Evolutionary conservation across 23 red algal species (phyloP).

Genomic region (Gracilaria caudata): DNA sequence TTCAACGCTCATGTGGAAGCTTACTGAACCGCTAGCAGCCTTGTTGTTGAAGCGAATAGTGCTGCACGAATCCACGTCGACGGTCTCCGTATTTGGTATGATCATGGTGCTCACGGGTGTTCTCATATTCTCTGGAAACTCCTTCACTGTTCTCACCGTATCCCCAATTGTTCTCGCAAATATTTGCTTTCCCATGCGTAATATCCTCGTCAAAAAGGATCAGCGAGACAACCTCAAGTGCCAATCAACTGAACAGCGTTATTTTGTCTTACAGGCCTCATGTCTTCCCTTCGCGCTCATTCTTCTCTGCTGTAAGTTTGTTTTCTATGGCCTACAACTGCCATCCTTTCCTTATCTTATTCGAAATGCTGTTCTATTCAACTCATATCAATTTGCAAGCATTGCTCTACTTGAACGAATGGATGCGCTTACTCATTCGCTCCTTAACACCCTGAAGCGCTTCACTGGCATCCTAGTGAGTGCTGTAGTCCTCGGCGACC

Average conservation of each 20-base stretch:
- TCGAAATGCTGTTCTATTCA: constrained; percentile 35
- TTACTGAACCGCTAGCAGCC: constrained; percentile 34
- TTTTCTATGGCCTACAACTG: constrained; percentile 14
- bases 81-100: constrained; percentile 14
- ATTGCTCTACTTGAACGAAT: constrained; percentile 20
- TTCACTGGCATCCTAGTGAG: constrained; percentile 30
- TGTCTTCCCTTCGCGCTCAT: constrained; percentile 16
- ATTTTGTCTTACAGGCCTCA: not conserved
- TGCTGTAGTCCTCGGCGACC: not conserved
- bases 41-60: constrained; percentile 8
- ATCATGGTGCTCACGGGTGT: constrained; percentile 8
- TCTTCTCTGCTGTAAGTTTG: not conserved
- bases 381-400: constrained; percentile 31
- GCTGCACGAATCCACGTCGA: constrained; percentile 8
- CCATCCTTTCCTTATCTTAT: constrained; percentile 1
- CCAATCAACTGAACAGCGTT: not conserved
- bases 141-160: constrained; percentile 23
- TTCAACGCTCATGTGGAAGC: constrained; percentile 36
- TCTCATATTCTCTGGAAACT: constrained; percentile 23
- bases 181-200: constrained; percentile 23
- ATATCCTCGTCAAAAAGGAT: constrained; percentile 27
- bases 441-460: constrained; percentile 40
- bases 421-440: constrained; percentile 33
- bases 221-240: not conserved
- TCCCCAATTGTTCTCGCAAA: constrained; percentile 43